Base-by-base conservation (phyloP, 208 protist species). In the Leishmania braziliensis region DNA sequence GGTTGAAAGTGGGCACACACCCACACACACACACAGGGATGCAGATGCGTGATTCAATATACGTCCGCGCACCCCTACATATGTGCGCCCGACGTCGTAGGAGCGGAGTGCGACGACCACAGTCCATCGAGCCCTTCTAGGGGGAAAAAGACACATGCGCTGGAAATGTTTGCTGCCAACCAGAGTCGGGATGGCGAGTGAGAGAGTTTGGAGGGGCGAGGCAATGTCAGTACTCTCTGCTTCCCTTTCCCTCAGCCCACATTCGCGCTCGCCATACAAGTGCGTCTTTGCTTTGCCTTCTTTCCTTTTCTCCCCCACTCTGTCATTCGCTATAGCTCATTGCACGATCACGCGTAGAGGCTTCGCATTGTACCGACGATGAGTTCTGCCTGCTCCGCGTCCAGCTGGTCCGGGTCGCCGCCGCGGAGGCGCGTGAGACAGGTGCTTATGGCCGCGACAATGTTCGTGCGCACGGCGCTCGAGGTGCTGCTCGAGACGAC, bases 381-480 rank as follows among this genome's bases (percentile, higher is more conserved):
- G 56, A 88, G 81, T 48, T 81, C 81, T 71, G 86, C 88, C n/a
- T 89, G 72, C 68, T 87, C 79, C 8, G 81, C 80, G 36, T 86
- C 75, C 65, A 89, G 75, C 62, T 89, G 85, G 2, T 87, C 86
- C n/a, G 73, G 58, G 14, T 83, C 56, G 14, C 51, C 73, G 5
- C 69, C 58, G 23, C 65, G 71, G 20, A 79, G 54, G 43, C 70
- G 65, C 20, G 74, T 80, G 39, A 93, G 72, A 36, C 56, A 62
- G 23, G 87, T 79, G 77, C 88, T 86, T 20, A 93, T 63, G 29
- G 85, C 87, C 43, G 84, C 88, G 72, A 92, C 81, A 36, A 82
- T 88, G 71, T 93, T 90, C 73, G 86, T 83, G 23, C 83, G 83
- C 80, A 84, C 72, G 50, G 85, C 73, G 60, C 71, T 81, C 2